Evolutionary conservation across 2,329 filamentous ascomycete genomes (phyloP).

Genomic region (Colletotrichum liaoningense): DNA sequence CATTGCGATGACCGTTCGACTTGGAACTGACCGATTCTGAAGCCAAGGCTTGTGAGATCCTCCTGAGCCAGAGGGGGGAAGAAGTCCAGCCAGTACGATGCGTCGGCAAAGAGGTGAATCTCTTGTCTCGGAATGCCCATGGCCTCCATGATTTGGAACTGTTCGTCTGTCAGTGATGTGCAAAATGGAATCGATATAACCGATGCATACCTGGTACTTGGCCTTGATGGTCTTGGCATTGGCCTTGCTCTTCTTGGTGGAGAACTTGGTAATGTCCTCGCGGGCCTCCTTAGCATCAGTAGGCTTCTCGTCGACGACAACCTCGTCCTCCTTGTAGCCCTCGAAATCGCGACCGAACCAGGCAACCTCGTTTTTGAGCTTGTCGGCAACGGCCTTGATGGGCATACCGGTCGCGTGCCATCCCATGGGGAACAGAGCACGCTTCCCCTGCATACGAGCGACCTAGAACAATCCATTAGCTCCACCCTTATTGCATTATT

Average conservation of each 20-base stretch:
- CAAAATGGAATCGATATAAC: neutral
- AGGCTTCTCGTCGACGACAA: constrained; percentile 60
- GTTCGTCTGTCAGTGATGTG: constrained; percentile 63
- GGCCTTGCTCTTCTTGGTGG: constrained; percentile 91
- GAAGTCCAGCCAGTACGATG: constrained; percentile 90
- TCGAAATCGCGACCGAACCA: constrained; percentile 91
- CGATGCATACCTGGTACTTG: constrained; percentile 83
- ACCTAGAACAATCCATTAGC: constrained; percentile 17
- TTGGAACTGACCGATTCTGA: constrained; percentile 20
- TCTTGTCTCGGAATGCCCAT: constrained; percentile 89
- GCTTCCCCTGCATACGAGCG: constrained; percentile 90
- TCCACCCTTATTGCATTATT: no score
- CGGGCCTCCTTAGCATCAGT: constrained; percentile 68
- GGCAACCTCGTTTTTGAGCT: constrained; percentile 89
- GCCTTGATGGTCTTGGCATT: constrained; percentile 89
- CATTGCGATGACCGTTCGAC: neutral
- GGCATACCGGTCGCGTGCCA: constrained; percentile 98
- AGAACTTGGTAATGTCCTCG: constrained; percentile 91
- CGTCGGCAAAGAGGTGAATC: constrained; percentile 92
- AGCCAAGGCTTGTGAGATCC: constrained; percentile 34
- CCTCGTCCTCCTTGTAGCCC: constrained; percentile 73
- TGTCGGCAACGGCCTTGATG: constrained; percentile 97
- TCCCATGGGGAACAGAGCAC: constrained; percentile 87
- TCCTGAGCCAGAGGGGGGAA: constrained; percentile 69
- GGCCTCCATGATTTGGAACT: constrained; percentile 94